A percentile compares a stretch with the other conserved stretches of the same genome.
phyloP scores from a whole-genome alignment of 805 yeast species.

The Teunomyces tritomae region DNA sequence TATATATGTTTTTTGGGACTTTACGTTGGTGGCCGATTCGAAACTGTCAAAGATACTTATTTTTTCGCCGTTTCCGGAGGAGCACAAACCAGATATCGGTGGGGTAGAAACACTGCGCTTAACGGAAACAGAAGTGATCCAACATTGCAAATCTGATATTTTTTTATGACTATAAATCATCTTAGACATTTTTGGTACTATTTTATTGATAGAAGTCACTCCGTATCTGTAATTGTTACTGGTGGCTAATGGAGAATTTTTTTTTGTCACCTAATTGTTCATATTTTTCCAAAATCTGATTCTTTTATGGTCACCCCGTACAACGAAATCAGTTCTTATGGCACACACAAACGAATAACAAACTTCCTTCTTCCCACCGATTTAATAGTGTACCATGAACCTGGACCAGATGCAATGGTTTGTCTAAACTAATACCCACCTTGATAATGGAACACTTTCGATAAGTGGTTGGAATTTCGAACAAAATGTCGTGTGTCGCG shows the following conservation, averaged over 20 bases:
- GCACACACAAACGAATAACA: not conserved
- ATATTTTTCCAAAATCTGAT: no score
- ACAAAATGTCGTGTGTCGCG: constrained; percentile 3
- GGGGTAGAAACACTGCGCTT: not conserved
- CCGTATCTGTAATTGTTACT: no score
- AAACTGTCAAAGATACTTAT: not conserved
- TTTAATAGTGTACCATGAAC: no score
- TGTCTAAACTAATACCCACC: no score
- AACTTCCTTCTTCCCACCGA: not conserved
- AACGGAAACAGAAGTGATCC: not conserved
- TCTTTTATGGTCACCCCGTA: no score
- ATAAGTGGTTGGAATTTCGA: not conserved
- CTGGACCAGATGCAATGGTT: no score
- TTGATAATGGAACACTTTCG: no score
- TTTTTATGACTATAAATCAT: not conserved
- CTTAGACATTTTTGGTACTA: no score
- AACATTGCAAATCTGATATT: not conserved
- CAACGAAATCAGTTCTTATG: not conserved
- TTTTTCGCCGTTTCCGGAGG: not conserved
- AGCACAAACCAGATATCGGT: not conserved
- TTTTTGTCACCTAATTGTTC: no score
- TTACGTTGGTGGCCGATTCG: not conserved
- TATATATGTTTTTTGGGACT: not conserved
- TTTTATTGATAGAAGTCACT: no score
- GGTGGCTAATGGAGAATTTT: no score